These are phyloP conservation scores for Candida xiaguanensis DNA, from an alignment of 805 yeast species.

Conservation along the genomic window DNA sequence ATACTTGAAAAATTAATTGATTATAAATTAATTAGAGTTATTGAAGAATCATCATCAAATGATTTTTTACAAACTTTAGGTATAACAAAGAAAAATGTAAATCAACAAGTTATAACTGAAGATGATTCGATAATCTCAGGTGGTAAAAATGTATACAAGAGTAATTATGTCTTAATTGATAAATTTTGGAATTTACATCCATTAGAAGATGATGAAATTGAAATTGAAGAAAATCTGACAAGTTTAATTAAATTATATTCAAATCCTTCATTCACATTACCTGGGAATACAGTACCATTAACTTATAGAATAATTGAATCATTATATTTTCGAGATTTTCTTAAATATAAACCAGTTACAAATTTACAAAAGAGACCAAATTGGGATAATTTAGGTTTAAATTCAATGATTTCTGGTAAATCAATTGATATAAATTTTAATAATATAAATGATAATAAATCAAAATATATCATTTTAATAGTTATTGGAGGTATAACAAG, in stretches of 20 bases:
- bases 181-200: slow-evolving; percentile 51
- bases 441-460: slow-evolving; percentile 14
- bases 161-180: slow-evolving; percentile 35
- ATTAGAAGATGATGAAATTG: slow-evolving; percentile 14
- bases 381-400: slow-evolving; percentile 43
- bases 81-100: slow-evolving; percentile 9
- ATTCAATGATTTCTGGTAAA: slow-evolving; percentile 40
- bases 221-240: slow-evolving; percentile 7
- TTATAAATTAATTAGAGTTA: slow-evolving; percentile 43
- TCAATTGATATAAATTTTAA: slow-evolving; percentile 34
- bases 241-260: slow-evolving; percentile 33
- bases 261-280: slow-evolving; percentile 60
- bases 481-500: slow-evolving; percentile 83
- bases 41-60: slow-evolving; percentile 13
- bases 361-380: slow-evolving; percentile 35
- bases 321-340: slow-evolving; percentile 54
- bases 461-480: slow-evolving; percentile 42
- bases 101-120: slow-evolving; percentile 9
- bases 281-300: slow-evolving; percentile 78
- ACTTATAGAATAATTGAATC: slow-evolving; percentile 65
- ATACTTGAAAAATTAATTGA: slow-evolving; percentile 47
- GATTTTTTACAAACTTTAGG: slow-evolving; percentile 23
- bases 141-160: slow-evolving; percentile 24
- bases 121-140: slow-evolving; percentile 26
- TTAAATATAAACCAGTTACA: slow-evolving; percentile 38